phyloP scores from a whole-genome alignment of 2,329 filamentous ascomycete species.

The Septoria linicola region DNA sequence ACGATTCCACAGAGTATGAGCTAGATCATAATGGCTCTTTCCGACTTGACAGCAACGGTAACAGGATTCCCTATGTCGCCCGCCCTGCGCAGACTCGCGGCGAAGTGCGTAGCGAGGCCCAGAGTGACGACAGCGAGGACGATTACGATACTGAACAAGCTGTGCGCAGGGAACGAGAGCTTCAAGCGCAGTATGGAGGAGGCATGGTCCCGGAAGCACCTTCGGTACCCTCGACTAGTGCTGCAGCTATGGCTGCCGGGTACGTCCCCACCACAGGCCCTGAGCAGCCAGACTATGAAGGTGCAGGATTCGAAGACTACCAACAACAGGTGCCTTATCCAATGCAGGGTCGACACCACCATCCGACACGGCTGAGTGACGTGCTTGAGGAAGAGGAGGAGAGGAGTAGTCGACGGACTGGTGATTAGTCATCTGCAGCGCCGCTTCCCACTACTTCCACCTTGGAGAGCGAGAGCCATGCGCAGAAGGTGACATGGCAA shows the following conservation, averaged over 20 bases:
- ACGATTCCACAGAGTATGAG: conserved; percentile 64
- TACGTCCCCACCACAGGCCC: conserved; percentile 21
- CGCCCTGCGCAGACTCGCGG: conserved; percentile 35
- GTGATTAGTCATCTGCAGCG: conserved; percentile 13
- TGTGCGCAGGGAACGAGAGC: conserved; percentile 49
- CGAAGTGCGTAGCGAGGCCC: conserved; percentile 13
- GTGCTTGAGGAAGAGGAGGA: conserved; percentile 81
- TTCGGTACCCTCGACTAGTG: conserved; percentile 33
- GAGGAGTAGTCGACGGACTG: conserved; percentile 37
- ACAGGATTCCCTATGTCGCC: conserved; percentile 53
- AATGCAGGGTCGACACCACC: conserved; percentile 63
- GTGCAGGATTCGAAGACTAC: conserved; percentile 65
- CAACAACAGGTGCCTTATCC: conserved; percentile 44
- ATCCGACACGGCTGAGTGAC: conserved; percentile 84
- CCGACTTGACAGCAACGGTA: conserved; percentile 60
- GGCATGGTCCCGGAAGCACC: conserved; percentile 35
- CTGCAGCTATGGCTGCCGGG: conserved; percentile 36
- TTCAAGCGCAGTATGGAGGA: conserved; percentile 47
- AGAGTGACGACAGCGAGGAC: conserved; percentile 42
- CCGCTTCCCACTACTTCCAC: conserved; percentile 4
- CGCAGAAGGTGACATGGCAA: conserved; percentile 5
- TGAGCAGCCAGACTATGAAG: conserved; percentile 37
- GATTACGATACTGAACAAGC: conserved; percentile 57
- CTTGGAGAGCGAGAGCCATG: conserved; percentile 4
- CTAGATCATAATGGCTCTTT: conserved; percentile 62